Evolutionary conservation across 2,329 filamentous ascomycete species (phyloP).

Genomic region (Epichloe bromicola): DNA sequence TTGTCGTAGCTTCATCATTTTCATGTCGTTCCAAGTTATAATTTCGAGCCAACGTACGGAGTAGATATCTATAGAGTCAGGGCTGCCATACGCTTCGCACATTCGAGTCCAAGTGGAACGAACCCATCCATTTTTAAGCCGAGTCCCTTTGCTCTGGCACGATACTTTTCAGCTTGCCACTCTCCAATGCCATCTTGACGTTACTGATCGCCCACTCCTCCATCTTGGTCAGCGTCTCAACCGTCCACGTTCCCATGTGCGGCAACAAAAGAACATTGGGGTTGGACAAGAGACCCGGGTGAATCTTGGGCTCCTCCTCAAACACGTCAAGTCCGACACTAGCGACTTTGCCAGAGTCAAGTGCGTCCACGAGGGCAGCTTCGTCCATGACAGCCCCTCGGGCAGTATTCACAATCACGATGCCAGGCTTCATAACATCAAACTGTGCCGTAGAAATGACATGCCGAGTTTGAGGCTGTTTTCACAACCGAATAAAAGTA

Average conservation of each 20-base stretch:
- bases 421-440: slow-evolving; percentile 61
- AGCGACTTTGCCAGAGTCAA: slow-evolving; percentile 56
- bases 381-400: slow-evolving; percentile 76
- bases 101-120: background rate
- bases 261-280: slow-evolving; percentile 62
- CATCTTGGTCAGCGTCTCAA: slow-evolving; percentile 54
- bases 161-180: slow-evolving; percentile 50
- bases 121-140: slow-evolving; percentile 4
- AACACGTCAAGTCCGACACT: slow-evolving; percentile 70
- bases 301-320: slow-evolving; percentile 66
- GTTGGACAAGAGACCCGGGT: slow-evolving; percentile 58
- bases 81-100: too few species aligned
- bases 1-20: too few species aligned
- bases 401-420: slow-evolving; percentile 72
- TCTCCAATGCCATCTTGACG: slow-evolving; percentile 45
- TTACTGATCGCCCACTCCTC: slow-evolving; percentile 66
- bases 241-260: slow-evolving; percentile 76
- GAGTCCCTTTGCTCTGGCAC: slow-evolving; percentile 54
- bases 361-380: slow-evolving; percentile 59
- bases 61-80: background rate
- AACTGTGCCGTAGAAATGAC: slow-evolving; percentile 63
- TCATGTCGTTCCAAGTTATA: too few species aligned
- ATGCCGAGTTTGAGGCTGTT: slow-evolving; percentile 52
- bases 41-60: too few species aligned
- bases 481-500: too few species aligned